Evolutionary conservation across 805 yeast genomes (phyloP), one percentile per base, ranked within the genome.

Genomic region (Candida xiaguanensis): DNA sequence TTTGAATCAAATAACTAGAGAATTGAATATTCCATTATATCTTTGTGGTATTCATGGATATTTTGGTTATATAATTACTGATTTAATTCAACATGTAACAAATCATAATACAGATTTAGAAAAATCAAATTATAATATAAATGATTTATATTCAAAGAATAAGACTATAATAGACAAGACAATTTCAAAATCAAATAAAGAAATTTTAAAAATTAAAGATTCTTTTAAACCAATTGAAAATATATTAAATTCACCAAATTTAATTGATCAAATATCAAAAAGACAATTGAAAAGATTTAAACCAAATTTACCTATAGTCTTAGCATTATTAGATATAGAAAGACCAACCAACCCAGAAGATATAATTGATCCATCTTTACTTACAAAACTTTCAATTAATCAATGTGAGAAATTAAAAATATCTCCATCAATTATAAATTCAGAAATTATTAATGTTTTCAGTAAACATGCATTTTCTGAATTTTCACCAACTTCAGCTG

Each of bases 401-500:
- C 51, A 67, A 5, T 66, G 77, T 35, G 71, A 45, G 19, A 32
- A 32, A 1, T 51, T 62, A 23, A 54, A 48, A 18, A 53, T 69
- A 16, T 28, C 42, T 8, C 53, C 52, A 1, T 63, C 70, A 2
- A 59, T 76, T 5, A 43, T 77, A 2, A 63, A 69, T 13, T 64
- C 72, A 8, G 70, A 69, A 19, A 61, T 70, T 37, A 46, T 76
- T 18, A 56, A 62, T 4, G 52, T 60, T 18, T 57, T 82, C 32
- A 46, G 72, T 1, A 58, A 53, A 15, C 87, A 83, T 52, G 72
- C 71, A 6, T 66, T 52, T 45, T 60, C 87, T 2, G 95, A 89
- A 53, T 77, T 85, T 48, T 74, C 88, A 8, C 96, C 97, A 1
- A 81, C 82, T 0, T 79, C 93, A 4, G 95, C 98, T 0, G 76